Base-by-base conservation (phyloP, 2,329 filamentous ascomycete genomes). In the Ophiostoma angusticollis region DNA sequence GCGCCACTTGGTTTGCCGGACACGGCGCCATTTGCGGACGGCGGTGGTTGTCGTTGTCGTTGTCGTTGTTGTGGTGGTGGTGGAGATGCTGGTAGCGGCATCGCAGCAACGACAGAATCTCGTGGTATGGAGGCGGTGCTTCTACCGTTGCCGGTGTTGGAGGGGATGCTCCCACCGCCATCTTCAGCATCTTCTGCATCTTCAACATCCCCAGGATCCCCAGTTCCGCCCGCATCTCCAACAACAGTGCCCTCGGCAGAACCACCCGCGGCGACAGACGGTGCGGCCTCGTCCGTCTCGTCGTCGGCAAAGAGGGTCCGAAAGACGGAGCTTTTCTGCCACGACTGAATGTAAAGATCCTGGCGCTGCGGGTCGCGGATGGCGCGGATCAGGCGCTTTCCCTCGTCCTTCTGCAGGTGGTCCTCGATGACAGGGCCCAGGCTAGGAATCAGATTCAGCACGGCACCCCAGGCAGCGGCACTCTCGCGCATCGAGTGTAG, bases 401-500 rank as follows among this genome's bases (percentile, higher is more conserved):
- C 57, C 33, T 53, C 49, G 16, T 50, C 49, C 23, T 53, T 52
- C 7, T 49, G 47, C 16, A 60, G 46, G 34, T 58, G 56, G 41
- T 54, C 56, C 41, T 59, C 57, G 28, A 60, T 54, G 6, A 59
- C 51, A 25, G 56, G 52, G 13, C 54, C 56, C 12, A 59, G 49
- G 22, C 55, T 54, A 5, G 58, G 58, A 16, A 60, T 58, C 43
- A 58, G 49, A 29, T 49, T 54, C 12, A 59, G 47, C 1, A 56
- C 57, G 9, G 54, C 58, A 3, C 58, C 58, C 58, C 58, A 60
- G 9, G 58, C 58, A 5, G 58, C 58, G 21, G 58, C 58, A 31
- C 57, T 59, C 47, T 60, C 58, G 21, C 57, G 54, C 52, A 58
- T 57, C 4, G 55, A 57, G 51, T 60, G 58, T 42, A 60, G 50